phyloP scores from a whole-genome alignment of 495 filamentous ascomycete genomes.

The Tuber brumale region DNA sequence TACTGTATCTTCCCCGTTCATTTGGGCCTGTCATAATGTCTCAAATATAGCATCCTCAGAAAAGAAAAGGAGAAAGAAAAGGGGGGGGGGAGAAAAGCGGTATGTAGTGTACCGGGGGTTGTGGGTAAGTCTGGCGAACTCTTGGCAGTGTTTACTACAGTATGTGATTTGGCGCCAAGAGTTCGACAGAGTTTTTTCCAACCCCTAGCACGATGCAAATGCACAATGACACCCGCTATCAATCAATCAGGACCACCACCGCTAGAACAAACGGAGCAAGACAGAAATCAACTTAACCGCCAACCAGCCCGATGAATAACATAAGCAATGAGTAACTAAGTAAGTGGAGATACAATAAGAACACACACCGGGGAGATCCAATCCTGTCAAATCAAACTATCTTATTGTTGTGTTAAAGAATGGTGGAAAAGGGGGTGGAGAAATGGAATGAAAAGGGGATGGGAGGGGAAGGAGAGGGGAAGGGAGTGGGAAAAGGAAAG shows the following conservation, averaged over 20 bases:
- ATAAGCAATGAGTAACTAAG: conserved; percentile 17
- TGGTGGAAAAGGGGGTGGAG: not conserved
- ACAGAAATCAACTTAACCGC: conserved; percentile 1
- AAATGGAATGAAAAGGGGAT: not conserved
- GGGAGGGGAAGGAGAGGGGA: not conserved
- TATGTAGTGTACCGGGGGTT: conserved; percentile 9
- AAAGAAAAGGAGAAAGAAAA: conserved; percentile 8
- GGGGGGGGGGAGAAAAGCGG: too few species aligned
- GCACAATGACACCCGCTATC: not conserved
- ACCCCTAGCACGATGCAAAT: conserved; percentile 14
- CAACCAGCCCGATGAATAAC: conserved; percentile 6
- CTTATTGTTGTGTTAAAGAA: not conserved
- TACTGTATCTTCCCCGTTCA: not conserved
- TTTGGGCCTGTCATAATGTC: not conserved
- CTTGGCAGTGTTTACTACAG: too few species aligned
- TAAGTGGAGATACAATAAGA: conserved; percentile 10
- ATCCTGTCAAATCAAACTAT: not conserved
- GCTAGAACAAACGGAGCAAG: not conserved
- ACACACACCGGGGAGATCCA: not conserved
- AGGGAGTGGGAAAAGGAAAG: not conserved
- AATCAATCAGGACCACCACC: not conserved
- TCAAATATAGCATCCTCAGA: not conserved
- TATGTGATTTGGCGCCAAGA: too few species aligned
- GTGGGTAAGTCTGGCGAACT: too few species aligned
- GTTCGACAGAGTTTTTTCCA: too few species aligned